Evolutionary conservation across 768 basidiomycete species (phyloP), one percentile per base, ranked within the genome.

Genomic region (Russula griseocarnosa): DNA sequence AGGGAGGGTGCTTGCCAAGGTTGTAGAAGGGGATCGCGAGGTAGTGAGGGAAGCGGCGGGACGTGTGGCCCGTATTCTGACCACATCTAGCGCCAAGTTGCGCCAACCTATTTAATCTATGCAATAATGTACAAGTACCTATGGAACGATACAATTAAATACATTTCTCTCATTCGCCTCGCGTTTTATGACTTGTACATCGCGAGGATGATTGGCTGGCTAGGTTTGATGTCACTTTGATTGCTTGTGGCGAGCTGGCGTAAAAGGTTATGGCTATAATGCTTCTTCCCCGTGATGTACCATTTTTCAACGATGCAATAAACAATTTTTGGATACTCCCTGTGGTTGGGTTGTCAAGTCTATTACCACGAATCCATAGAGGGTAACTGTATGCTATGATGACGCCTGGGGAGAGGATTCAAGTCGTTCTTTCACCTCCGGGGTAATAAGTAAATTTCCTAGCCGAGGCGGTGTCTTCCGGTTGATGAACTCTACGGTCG

Each of bases 401-500:
- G 42, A 46, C 6, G 59, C n/a, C 20, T 55, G 26, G 20, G 59
- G 20, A 38, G 51, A 6, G 14, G 55, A n/a, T n/a, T 51, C 40
- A 5, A 50, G 16, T 11, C 34, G 24, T 34, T 52, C 32, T 18
- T 65, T 38, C 30, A 32, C 28, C 16, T 68, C 65, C 1, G 69
- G 65, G 8, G 52, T 44, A 11, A 91, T 69, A 49, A 90, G 68
- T 47, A 90, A 72, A 64, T 79, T 86, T 20, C 91, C 92, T 14
- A 94, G 74, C 1, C 93, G 84, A 44, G 94, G 88, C 4, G 86
- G 86, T 0, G 89, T 79, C 14, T 77, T 72, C 14, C 81, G 79
- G 66, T 79, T 82, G 65, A 98, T 88, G 74, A 98, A 94, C 73
- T 98, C 95, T 76, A 90, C 92, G 55, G 79, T 80, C 0, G 91